Conservation (phyloP, 257 asterid species). For the Asclepias syriaca region DNA sequence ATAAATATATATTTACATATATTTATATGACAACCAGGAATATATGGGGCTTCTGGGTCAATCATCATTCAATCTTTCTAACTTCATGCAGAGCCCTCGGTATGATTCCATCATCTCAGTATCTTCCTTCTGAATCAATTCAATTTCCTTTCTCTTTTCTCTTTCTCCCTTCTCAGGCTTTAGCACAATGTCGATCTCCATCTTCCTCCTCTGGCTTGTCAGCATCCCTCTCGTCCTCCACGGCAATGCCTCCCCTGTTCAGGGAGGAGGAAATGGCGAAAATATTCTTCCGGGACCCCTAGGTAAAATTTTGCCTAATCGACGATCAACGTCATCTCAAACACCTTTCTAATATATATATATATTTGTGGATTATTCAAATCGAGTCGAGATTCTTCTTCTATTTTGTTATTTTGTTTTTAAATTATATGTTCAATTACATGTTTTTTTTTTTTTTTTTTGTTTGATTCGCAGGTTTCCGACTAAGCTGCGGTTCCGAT, state of each 20-base stretch:
- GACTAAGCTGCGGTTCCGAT: constrained; percentile 59
- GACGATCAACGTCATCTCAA: too few relatives aligned
- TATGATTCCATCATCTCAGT: constrained; percentile 20
- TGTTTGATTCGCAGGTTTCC: constrained; percentile 36
- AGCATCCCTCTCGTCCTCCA: constrained; percentile 43
- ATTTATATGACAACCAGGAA: too few relatives aligned
- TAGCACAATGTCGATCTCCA: constrained; percentile 60
- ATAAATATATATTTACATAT: too few relatives aligned
- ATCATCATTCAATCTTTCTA: constrained; percentile 17
- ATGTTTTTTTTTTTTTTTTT: background rate
- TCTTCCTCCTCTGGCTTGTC: constrained; percentile 82
- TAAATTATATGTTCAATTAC: background rate
- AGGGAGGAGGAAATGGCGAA: constrained; percentile 1
- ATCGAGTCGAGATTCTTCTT: too few relatives aligned
- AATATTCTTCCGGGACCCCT: background rate
- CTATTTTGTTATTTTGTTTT: too few relatives aligned
- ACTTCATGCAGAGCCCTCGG: constrained; percentile 46
- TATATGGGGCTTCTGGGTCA: background rate
- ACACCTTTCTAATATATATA: too few relatives aligned
- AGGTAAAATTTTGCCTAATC: background rate
- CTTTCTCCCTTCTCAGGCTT: constrained; percentile 17
- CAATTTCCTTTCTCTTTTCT: constrained; percentile 6
- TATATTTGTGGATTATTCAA: too few relatives aligned
- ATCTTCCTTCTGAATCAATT: constrained; percentile 26
- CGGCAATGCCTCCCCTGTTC: constrained; percentile 30